These are phyloP conservation scores for Aureobasidium sp. DNA, from an alignment of 2,329 filamentous ascomycete genomes.

Conservation along the genomic window DNA sequence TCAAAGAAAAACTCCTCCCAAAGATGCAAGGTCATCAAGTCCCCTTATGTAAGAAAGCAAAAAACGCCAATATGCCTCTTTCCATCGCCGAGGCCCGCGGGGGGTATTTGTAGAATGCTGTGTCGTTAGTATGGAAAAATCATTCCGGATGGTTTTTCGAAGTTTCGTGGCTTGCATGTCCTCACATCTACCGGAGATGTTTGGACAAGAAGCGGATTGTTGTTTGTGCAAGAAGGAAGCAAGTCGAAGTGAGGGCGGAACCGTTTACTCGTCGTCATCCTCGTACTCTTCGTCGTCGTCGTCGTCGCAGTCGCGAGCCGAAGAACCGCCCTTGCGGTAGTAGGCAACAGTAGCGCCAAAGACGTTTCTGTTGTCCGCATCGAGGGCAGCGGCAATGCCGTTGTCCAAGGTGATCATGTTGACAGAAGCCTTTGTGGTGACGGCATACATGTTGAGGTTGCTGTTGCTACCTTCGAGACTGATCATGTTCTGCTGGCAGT, in stretches of 20 bases:
- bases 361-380: constrained; percentile 41
- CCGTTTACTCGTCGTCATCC: not conserved
- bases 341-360: constrained; percentile 42
- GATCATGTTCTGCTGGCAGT: constrained; percentile 48
- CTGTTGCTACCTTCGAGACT: constrained; percentile 34
- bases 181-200: constrained; percentile 1
- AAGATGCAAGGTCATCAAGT: not conserved
- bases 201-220: not conserved
- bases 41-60: not conserved
- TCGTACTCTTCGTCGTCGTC: not conserved
- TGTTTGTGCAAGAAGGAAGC: constrained; percentile 3
- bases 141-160: constrained; percentile 5
- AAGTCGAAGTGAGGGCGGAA: not conserved
- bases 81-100: constrained; percentile 1
- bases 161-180: not conserved
- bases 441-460: constrained; percentile 41
- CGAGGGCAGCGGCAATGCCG: constrained; percentile 31
- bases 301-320: constrained; percentile 8
- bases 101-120: constrained; percentile 12
- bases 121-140: constrained; percentile 9
- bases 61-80: not conserved
- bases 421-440: constrained; percentile 43
- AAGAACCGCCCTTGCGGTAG: not conserved
- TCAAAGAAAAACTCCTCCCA: constrained; percentile 1
- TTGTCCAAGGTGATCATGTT: constrained; percentile 41